Evolutionary conservation across 1,284 basidiomycete genomes (phyloP).

Genomic region (Leccinum cinnamomeum): DNA sequence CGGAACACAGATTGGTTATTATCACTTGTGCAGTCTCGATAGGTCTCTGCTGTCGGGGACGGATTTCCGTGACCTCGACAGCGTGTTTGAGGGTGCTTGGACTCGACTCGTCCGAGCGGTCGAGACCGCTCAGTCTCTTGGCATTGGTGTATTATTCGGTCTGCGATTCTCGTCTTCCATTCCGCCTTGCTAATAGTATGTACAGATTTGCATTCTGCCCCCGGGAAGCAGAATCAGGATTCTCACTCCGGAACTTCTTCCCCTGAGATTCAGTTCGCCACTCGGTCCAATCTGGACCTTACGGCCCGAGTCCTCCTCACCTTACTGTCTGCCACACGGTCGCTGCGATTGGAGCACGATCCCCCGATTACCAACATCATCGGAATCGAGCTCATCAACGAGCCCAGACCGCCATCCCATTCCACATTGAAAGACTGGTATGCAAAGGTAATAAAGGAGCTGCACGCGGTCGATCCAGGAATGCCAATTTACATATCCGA

Average conservation of each 20-base stretch:
- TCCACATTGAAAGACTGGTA: slow-evolving; percentile 66
- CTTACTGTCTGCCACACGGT: slow-evolving; percentile 47
- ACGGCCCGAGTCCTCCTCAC: slow-evolving; percentile 52
- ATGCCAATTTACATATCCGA: slow-evolving; percentile 78
- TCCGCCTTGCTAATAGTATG: slow-evolving; percentile 8
- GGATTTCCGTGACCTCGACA: slow-evolving; percentile 61
- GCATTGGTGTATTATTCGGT: slow-evolving; percentile 84
- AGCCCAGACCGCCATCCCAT: slow-evolving; percentile 61
- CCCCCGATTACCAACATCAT: slow-evolving; percentile 61
- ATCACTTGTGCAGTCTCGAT: slow-evolving; percentile 67
- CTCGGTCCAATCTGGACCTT: slow-evolving; percentile 51
- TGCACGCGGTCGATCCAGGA: slow-evolving; percentile 54
- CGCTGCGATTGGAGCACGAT: slow-evolving; percentile 34
- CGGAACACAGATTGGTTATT: slow-evolving; percentile 67
- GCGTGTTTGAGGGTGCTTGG: slow-evolving; percentile 76
- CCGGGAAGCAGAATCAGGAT: slow-evolving; percentile 75
- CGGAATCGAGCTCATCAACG: slow-evolving; percentile 84
- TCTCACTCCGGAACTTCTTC: slow-evolving; percentile 64
- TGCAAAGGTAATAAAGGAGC: slow-evolving; percentile 51
- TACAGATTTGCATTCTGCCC: slow-evolving; percentile 70
- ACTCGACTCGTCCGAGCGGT: slow-evolving; percentile 66
- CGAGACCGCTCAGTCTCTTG: slow-evolving; percentile 56
- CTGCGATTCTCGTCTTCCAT: slow-evolving; percentile 13
- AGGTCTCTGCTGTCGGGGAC: slow-evolving; percentile 68
- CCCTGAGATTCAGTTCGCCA: slow-evolving; percentile 49